These are phyloP conservation scores for Kernera saxatilis DNA, from an alignment of 345 rosid species.

Conservation along the genomic window DNA sequence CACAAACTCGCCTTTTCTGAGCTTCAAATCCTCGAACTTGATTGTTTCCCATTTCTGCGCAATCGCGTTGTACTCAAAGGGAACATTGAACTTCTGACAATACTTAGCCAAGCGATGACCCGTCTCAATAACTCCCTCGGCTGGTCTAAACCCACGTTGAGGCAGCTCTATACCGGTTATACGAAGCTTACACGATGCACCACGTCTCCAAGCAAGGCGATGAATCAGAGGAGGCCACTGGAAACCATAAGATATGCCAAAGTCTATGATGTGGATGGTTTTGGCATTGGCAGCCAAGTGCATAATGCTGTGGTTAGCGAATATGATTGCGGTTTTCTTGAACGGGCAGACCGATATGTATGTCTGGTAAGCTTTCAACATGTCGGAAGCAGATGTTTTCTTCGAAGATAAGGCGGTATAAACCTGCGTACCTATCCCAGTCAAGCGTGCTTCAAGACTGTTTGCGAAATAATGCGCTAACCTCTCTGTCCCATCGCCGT, in stretches of 20 bases:
- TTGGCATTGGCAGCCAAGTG: constrained; percentile 34
- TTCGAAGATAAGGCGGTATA: constrained; percentile 36
- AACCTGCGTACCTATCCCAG: constrained; percentile 48
- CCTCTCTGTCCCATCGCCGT: constrained; percentile 73
- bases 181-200: constrained; percentile 65
- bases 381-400: constrained; percentile 48
- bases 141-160: constrained; percentile 75
- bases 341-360: constrained; percentile 50
- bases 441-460: constrained; percentile 72
- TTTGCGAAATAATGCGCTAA: constrained; percentile 74
- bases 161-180: constrained; percentile 86
- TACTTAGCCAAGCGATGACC: constrained; percentile 66
- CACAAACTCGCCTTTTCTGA: constrained; percentile 42
- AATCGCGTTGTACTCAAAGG: constrained; percentile 68
- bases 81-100: constrained; percentile 54
- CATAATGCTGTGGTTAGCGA: constrained; percentile 49
- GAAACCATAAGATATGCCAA: constrained; percentile 75
- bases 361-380: constrained; percentile 57
- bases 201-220: constrained; percentile 43
- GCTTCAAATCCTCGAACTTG: constrained; percentile 49
- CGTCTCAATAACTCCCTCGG: constrained; percentile 53
- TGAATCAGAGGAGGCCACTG: constrained; percentile 77
- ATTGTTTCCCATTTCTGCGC: constrained; percentile 75
- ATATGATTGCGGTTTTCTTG: constrained; percentile 44
- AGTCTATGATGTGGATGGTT: constrained; percentile 73